Evolutionary conservation across 768 basidiomycete species (phyloP), one percentile per base, ranked within the genome.

Genomic region (Mrakia frigida): DNA sequence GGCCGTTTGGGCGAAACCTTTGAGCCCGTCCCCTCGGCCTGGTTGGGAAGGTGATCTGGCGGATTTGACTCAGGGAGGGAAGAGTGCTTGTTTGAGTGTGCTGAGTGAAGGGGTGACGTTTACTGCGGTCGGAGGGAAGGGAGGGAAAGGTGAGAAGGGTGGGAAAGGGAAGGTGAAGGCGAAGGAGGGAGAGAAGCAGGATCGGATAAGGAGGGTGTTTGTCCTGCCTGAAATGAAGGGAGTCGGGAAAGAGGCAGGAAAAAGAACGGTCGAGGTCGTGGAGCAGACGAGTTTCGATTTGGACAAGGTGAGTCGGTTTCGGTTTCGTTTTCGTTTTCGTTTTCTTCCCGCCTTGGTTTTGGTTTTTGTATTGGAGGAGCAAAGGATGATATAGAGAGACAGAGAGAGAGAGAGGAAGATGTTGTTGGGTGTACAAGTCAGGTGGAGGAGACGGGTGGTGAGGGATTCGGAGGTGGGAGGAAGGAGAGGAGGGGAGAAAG

Each of bases 231-330:
- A 23, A 39, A 23, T 3, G 53, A n/a, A 2, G n/a, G 28, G 37
- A 16, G 71, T 6, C 6, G 31, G 39, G 67, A 37, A 28, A 6
- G 43, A 13, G 14, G 46, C 18, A 6, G 41, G 56, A 5, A 18
- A 18, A 21, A 41, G 14, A 6, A 80, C 80, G 67, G 78, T 95
- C 77, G 85, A 81, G 43, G 85, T 97, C 33, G 85, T 84, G 25
- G 94, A 97, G 81, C 90, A 92, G 80, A 94, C 91, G 0, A 91
- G 91, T 2, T 96, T 93, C 81, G 94, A 95, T 81, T 86, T 96
- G 6, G 94, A 97, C 86, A 96, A 97, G 88, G 94, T 92, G 78
- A 81, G 86, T 79, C 9, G 21, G 35, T 13, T 70, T 67, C 61
- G n/a, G 70, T 59, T 28, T 56, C 43, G 43, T 46, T 14, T 43